Base-by-base conservation (phyloP, 2,329 filamentous ascomycete species). In the Aspergillus ruber region DNA sequence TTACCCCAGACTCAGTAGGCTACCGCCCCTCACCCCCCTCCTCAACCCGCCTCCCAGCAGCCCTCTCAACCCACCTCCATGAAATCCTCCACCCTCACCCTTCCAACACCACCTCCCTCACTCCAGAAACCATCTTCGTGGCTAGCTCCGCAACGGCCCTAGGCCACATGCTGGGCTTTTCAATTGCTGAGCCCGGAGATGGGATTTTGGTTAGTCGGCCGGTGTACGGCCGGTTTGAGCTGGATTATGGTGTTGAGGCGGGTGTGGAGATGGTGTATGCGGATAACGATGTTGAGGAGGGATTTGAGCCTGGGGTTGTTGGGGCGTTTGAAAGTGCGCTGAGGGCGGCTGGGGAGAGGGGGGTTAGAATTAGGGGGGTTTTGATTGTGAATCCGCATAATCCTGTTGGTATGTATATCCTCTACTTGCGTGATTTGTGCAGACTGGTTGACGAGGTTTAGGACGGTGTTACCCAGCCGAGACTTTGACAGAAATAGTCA, bases 191-290 rank as follows among this genome's bases (percentile, higher is more conserved):
- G 45, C 59, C 63, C 1, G 70, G 69, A 0, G 74, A 79, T 40
- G 74, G 67, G 1, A 69, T 79, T 17, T 53, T 80, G 9, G 58
- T 76, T 2, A 68, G 63, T 25, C 60, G 69, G 12, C 75, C 76
- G 0, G 64, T 71, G 6, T 80, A 79, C 48, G 70, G 71, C 15
- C 65, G 71, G 13, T 79, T 79, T 46, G 65, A 72, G 18, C 58
- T 70, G 1, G 77, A 80, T 54, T 74, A 78, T 40, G 69, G 70
- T 0, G 67, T 70, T 15, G 69, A 72, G 44, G 69, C 74, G 0
- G 65, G 61, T 1, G 56, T 73, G 5, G 54, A 67, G 45, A 61
- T 68, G 17, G 61, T 74, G 1, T 72, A 69, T 48, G 65, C 68
- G 1, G 54, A 68, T 18, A 73, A 69, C 20, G 50, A 58, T 4